Base-by-base conservation (phyloP, 2,329 filamentous ascomycete genomes). In the Aspergillus cejpii region DNA sequence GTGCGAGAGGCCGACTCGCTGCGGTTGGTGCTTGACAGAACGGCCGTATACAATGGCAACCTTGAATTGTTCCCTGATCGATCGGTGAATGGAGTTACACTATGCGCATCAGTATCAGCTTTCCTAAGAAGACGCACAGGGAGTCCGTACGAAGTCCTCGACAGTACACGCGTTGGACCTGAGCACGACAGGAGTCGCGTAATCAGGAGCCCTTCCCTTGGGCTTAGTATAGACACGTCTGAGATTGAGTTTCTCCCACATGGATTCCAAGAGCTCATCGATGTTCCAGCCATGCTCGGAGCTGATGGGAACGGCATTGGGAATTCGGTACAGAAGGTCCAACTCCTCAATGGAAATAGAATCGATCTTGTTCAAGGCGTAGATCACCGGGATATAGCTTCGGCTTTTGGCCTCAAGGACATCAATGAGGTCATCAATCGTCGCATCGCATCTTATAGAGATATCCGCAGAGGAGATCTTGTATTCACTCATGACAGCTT, bases 281-380 rank as follows among this genome's bases (percentile, higher is more conserved):
- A 98, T 72, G 69, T 98, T 98, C 92, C 92, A 98, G 45, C 92
- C 92, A 64, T 91, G 85, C 71, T 98, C 92, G 24, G 91, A 92
- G 65, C 90, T 96, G 71, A 98, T 97, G 21, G 92, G 92, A 48
- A 92, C 92, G 11, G 92, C 89, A 65, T 97, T 94, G 39, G 92
- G 92, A 55, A 98, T 98, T 33, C 91, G 84, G 72, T 98, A 97
- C 21, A 98, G 77, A 49, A 98, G 74, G 69, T 98, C 92, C 50
- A 98, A 77, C 70, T 98, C 92, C 70, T 98, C 91, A 57, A 98
- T 97, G 41, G 87, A 91, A 66, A 98, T 97, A 44, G 90, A 82
- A 70, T 98, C 92, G 57, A 98, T 98, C 76, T 98, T 98, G 79
- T 98, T 98, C 60, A 98, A 78, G 33, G 94, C 92, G 72, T 98